Base-by-base conservation (phyloP, 768 basidiomycete species). In the Bullera alba region DNA sequence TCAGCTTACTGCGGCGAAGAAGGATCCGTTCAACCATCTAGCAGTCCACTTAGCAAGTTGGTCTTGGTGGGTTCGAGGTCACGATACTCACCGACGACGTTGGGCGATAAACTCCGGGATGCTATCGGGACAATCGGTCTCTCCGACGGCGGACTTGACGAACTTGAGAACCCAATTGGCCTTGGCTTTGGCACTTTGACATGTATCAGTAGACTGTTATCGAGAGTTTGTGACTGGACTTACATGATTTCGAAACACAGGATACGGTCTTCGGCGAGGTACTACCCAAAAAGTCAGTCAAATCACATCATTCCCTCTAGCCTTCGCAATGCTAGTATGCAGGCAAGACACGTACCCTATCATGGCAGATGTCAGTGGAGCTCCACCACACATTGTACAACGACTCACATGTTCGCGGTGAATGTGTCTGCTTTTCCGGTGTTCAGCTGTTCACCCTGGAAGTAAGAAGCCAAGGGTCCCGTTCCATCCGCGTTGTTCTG, bases 21-120 rank as follows among this genome's bases (percentile, higher is more conserved):
- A 89, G 1, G 88, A 92, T 1, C 93, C 92, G 48, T 76, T 76
- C 15, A 76, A 65, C 75, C 75, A 76, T 26, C 74, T 67, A 15
- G n/a, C 12, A 26, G 35, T 1, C 15, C 14, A 15, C 27, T 54
- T 26, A 53, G 53, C 35, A 16, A 15, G 37, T 21, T 28, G 41
- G 12, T 19, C 17, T 28, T 4, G 25, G 12, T 43, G 23, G 42
- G n/a, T n/a, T 39, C 19, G 19, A 22, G 38, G 39, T 19, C n/a
- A 25, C 21, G n/a, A 87, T 3, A 87, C 77, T 86, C 84, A 92
- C 58, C 90, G 81, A 43, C 90, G 79, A 5, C 91, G 83, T 63
- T 96, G 93, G 51, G 80, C 79, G 67, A 95, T 96, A 69, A 95
- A 96, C 72, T 96, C 93, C 2, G 91, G 83, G 15, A 95, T 79